Base-by-base conservation (phyloP, 2,329 filamentous ascomycete genomes). In the Calonectria hawksworthii region DNA sequence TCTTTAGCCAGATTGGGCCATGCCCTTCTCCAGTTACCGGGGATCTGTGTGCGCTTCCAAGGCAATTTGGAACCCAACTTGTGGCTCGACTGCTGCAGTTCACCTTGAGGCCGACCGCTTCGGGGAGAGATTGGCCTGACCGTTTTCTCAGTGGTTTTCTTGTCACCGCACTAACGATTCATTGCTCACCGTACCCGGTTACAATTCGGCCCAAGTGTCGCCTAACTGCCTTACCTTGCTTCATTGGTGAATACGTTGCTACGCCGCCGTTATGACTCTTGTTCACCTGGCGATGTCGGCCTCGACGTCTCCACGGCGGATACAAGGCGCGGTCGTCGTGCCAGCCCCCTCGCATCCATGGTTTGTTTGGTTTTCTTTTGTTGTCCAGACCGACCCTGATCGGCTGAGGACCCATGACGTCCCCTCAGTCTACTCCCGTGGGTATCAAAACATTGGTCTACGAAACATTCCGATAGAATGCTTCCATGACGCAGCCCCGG, bases 231-330 rank as follows among this genome's bases (percentile, higher is more conserved):
- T 77, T 59, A 75, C 66, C 72, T 73, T 73, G 65, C 69, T 56
- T 74, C 70, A 81, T 81, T 81, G 79, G 79, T 63, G 78, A 79
- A 54, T 44, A 72, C 38, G 23, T 26, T 50, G 68, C 68, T 68
- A 79, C 74, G 79, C 79, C 79, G 79, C 79, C 74, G 74, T 78
- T 80, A 80, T 81, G 79, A 81, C 79, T 79, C 79, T 74, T 75
- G 64, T 38, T 68, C 74, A 75, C 74, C 72, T 41, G 73, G 77
- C 67, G 74, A 67, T 56, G 28, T 79, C 61, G 71, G 66, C 64
- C 52, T 28, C 51, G 21, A 74, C 56, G 73, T 76, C 78, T 79
- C 77, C 79, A 81, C 74, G 70, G 75, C 64, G 70, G 70, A 76
- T 66, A 52, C 65, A 78, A 66, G 38, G 69, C 68, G 65, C 28